phyloP scores from a whole-genome alignment of 1,284 basidiomycete species.

The Apiotrichum sp. region DNA sequence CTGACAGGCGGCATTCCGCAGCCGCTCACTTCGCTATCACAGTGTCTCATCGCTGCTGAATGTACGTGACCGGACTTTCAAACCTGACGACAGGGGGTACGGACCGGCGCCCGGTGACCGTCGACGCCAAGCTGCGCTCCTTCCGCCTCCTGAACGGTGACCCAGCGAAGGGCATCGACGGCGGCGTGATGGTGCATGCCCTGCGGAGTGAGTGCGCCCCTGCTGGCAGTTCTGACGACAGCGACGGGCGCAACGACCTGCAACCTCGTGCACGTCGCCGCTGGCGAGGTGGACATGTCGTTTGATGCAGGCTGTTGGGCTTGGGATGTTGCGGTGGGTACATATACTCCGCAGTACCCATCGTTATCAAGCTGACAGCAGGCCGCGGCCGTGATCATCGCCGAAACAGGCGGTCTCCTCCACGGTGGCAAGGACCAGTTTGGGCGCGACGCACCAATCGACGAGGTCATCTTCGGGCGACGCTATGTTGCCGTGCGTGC shows the following conservation, averaged over 20 bases:
- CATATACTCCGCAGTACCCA: conserved; percentile 21
- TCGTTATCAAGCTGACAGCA: conserved; percentile 30
- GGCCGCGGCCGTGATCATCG: conserved; percentile 81
- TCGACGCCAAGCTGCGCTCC: conserved; percentile 61
- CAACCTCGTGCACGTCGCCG: conserved; percentile 73
- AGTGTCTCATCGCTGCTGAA: conserved; percentile 79
- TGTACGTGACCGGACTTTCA: conserved; percentile 43
- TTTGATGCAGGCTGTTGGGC: conserved; percentile 54
- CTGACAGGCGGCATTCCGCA: conserved; percentile 70
- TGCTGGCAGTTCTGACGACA: conserved; percentile 1
- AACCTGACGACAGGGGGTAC: conserved; percentile 59
- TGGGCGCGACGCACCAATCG: conserved; percentile 52
- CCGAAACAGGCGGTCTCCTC: conserved; percentile 76
- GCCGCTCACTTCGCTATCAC: conserved; percentile 64
- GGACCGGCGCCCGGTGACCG: conserved; percentile 59
- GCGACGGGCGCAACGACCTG: conserved; percentile 71
- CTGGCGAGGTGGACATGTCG: conserved; percentile 68
- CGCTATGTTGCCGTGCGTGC: conserved; percentile 69
- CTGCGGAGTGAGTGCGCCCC: conserved; percentile 53
- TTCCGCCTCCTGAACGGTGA: conserved; percentile 75
- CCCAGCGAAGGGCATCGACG: conserved; percentile 58
- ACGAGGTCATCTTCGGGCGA: conserved; percentile 68
- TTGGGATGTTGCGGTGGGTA: conserved; percentile 71
- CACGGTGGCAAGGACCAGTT: conserved; percentile 57
- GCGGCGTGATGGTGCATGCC: conserved; percentile 80